phyloP scores from a whole-genome alignment of 2,329 filamentous ascomycete genomes.

The Neofusicoccum umdonicola region DNA sequence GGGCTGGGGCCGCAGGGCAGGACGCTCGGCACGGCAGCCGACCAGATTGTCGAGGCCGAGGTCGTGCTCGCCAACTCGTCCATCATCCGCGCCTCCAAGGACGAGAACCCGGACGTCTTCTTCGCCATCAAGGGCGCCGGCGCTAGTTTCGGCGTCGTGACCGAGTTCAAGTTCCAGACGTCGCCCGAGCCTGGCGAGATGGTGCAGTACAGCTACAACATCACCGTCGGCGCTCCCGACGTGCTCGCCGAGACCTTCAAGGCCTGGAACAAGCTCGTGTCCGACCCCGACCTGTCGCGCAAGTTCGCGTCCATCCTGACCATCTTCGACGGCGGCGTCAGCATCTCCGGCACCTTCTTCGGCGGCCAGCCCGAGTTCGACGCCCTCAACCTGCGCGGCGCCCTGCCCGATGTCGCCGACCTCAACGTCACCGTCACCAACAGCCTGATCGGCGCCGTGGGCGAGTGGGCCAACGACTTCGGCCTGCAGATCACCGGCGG shows the following conservation, averaged over 20 bases:
- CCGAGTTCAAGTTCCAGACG: conserved; percentile 39
- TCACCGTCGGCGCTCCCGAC: conserved; percentile 25
- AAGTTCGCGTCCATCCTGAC: conserved; percentile 36
- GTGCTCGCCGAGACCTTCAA: conserved; percentile 33
- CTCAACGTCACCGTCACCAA: conserved; percentile 29
- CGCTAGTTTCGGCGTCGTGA: conserved; percentile 43
- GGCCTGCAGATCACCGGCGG: conserved; percentile 30
- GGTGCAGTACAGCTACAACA: conserved; percentile 34
- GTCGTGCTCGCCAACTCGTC: conserved; percentile 42
- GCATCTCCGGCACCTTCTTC: conserved; percentile 36
- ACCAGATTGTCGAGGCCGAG: conserved; percentile 35
- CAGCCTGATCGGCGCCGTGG: conserved; percentile 34
- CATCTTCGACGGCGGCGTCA: conserved; percentile 30
- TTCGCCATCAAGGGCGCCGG: conserved; percentile 44
- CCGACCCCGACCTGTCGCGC: conserved; percentile 30
- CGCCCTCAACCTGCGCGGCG: conserved; percentile 30
- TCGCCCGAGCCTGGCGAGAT: conserved; percentile 32
- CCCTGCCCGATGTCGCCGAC: conserved; percentile 24
- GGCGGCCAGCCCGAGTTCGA: conserved; percentile 33
- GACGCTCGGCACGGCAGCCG: conserved; percentile 34
- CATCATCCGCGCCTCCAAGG: conserved; percentile 37
- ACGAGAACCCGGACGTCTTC: conserved; percentile 40
- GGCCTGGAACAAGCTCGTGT: conserved; percentile 34
- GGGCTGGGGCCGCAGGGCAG: conserved; percentile 34
- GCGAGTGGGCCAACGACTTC: conserved; percentile 33